Percentiles rank a stretch among this genome's conserved stretches.
These are phyloP conservation scores for Sporopachydermia cereana DNA, from an alignment of 1,139 yeast species.

Conservation along the genomic window DNA sequence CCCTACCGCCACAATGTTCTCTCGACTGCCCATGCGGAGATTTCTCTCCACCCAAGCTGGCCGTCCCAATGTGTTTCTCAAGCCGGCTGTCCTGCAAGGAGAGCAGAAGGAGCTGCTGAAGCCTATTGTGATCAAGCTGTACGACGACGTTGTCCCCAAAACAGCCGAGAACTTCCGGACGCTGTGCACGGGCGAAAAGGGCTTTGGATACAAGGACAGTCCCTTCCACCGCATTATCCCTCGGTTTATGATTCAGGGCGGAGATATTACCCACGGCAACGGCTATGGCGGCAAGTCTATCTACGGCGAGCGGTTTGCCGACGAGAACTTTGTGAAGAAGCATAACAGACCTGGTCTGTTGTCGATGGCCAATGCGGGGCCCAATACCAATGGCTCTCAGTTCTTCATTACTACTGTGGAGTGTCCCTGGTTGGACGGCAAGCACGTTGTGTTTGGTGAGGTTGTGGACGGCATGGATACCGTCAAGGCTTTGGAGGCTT, in stretches of 20 bases:
- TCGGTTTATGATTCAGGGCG: slow-evolving; percentile 35
- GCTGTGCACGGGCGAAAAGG: slow-evolving; percentile 51
- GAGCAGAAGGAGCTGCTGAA: neutral
- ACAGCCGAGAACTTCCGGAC: slow-evolving; percentile 57
- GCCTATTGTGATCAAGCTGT: slow-evolving; percentile 31
- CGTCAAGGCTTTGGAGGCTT: slow-evolving; percentile 20
- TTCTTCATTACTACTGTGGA: slow-evolving; percentile 31
- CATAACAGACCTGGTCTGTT: slow-evolving; percentile 30
- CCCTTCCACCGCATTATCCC: slow-evolving; percentile 40
- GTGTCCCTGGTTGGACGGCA: slow-evolving; percentile 31
- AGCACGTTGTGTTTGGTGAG: slow-evolving; percentile 33
- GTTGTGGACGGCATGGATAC: slow-evolving; percentile 24
- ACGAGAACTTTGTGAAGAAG: slow-evolving; percentile 23
- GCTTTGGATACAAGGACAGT: slow-evolving; percentile 47
- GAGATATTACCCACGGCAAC: slow-evolving; percentile 25
- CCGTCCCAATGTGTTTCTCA: neutral
- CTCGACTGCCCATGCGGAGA: neutral
- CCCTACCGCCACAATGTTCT: slow-evolving; percentile 1
- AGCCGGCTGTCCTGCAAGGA: neutral
- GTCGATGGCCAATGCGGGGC: slow-evolving; percentile 34
- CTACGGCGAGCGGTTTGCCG: slow-evolving; percentile 24
- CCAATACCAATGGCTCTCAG: slow-evolving; percentile 33
- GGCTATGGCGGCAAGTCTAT: slow-evolving; percentile 27
- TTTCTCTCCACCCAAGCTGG: neutral
- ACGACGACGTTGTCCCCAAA: slow-evolving; percentile 49